Evolutionary conservation across 2,329 filamentous ascomycete genomes (phyloP).

Genomic region (Cercospora brassicicola): DNA sequence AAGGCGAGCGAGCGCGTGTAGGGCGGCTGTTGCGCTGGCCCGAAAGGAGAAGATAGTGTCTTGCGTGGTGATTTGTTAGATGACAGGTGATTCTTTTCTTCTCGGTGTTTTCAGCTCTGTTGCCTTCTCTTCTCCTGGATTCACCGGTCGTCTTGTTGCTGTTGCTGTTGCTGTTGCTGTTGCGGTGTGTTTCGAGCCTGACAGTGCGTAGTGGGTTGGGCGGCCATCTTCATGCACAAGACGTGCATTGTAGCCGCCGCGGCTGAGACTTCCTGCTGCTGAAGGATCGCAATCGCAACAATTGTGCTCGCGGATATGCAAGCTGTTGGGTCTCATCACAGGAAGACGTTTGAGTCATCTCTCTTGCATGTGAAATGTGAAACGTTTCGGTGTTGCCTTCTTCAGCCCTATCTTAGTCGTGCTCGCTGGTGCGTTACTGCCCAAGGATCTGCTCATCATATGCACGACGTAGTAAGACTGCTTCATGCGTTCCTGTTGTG

Average conservation of each 20-base stretch:
- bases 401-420: neutral
- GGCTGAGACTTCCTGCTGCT: neutral
- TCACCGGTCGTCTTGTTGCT: neutral
- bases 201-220: neutral
- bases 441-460: neutral
- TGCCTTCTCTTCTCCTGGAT: neutral
- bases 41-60: neutral
- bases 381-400: neutral
- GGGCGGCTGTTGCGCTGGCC: neutral
- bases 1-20: neutral
- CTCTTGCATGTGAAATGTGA: neutral
- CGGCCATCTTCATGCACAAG: neutral
- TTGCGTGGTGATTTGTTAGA: neutral
- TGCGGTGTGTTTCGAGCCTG: neutral
- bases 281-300: neutral
- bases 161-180: neutral
- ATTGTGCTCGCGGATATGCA: neutral
- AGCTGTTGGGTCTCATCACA: neutral
- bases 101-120: neutral
- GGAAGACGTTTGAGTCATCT: neutral
- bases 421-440: neutral
- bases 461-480: neutral
- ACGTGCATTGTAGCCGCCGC: neutral
- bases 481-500: neutral
- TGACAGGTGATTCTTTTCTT: neutral